Percentiles rank a stretch among this genome's conserved stretches.
Evolutionary conservation across 306 rosid species (phyloP).

Genomic region (Glycine tomentella): DNA sequence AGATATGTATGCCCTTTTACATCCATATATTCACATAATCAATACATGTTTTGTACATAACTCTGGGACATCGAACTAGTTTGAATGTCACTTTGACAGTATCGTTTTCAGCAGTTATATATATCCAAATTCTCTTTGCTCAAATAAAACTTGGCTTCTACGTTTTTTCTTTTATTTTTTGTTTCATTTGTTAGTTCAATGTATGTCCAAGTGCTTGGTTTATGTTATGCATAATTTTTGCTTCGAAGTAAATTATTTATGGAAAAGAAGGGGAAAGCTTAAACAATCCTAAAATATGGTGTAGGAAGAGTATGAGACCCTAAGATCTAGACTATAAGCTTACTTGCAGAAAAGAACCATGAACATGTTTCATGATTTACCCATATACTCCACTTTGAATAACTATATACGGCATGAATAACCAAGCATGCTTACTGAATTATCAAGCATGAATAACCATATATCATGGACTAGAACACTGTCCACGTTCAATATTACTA

Average conservation of each 20-base stretch:
- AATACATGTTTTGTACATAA: constrained; percentile 51
- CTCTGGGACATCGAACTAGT: constrained; percentile 17
- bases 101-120: constrained; percentile 33
- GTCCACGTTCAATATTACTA: too few relatives aligned
- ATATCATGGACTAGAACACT: too few relatives aligned
- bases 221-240: background rate
- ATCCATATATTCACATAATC: background rate
- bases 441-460: too few relatives aligned
- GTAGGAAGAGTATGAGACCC: background rate
- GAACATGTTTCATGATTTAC: background rate
- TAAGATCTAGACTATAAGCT: background rate
- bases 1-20: constrained; percentile 16
- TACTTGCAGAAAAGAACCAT: background rate
- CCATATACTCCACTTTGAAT: background rate
- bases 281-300: background rate
- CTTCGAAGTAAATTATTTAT: background rate
- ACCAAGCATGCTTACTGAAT: background rate
- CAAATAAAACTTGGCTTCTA: constrained; percentile 24
- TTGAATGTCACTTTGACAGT: constrained; percentile 30
- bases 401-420: background rate
- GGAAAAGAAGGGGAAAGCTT: too few relatives aligned
- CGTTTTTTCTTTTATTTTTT: background rate
- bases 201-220: background rate
- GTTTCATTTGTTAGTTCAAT: constrained; percentile 1
- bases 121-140: constrained; percentile 9